Conservation (phyloP, 208 protist species). For the Leptomonas seymouri region DNA sequence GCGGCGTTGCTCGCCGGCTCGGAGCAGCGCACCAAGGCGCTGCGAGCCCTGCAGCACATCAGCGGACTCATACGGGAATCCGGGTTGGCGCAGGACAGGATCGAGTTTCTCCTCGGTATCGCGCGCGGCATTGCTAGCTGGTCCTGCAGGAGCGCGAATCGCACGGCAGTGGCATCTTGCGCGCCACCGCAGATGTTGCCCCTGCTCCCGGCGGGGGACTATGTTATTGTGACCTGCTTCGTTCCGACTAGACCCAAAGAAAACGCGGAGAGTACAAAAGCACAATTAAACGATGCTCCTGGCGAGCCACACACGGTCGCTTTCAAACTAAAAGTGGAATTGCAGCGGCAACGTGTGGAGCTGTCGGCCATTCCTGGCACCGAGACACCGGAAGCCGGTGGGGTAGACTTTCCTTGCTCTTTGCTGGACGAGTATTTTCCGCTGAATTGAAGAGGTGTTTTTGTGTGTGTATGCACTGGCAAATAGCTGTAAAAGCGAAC, state of each 20-base stretch:
- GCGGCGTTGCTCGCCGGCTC: background rate
- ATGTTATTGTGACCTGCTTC: conserved; percentile 64
- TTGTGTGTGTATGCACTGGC: too few relatives aligned
- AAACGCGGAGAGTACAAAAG: background rate
- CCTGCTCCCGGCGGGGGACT: conserved; percentile 70
- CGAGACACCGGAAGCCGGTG: conserved; percentile 40
- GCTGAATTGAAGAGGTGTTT: background rate
- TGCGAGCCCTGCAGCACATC: conserved; percentile 12
- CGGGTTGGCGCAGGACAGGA: conserved; percentile 1
- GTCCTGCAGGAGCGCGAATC: background rate
- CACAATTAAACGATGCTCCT: too few relatives aligned
- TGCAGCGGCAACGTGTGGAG: conserved; percentile 31
- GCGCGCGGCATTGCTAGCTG: conserved; percentile 13
- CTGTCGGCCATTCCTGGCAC: conserved; percentile 62
- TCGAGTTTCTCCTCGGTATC: conserved; percentile 22
- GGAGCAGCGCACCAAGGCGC: conserved; percentile 10
- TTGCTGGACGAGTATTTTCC: conserved; percentile 39
- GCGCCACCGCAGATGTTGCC: conserved; percentile 26
- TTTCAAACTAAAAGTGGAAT: conserved; percentile 9
- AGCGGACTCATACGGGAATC: conserved; percentile 3
- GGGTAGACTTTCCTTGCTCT: conserved; percentile 31
- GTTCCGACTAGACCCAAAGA: background rate
- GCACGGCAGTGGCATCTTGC: background rate
- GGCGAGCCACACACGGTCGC: too few relatives aligned
- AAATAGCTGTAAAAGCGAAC: background rate